Evolutionary conservation across 768 basidiomycete genomes (phyloP).

Genomic region (Phanerochaete carnosa): DNA sequence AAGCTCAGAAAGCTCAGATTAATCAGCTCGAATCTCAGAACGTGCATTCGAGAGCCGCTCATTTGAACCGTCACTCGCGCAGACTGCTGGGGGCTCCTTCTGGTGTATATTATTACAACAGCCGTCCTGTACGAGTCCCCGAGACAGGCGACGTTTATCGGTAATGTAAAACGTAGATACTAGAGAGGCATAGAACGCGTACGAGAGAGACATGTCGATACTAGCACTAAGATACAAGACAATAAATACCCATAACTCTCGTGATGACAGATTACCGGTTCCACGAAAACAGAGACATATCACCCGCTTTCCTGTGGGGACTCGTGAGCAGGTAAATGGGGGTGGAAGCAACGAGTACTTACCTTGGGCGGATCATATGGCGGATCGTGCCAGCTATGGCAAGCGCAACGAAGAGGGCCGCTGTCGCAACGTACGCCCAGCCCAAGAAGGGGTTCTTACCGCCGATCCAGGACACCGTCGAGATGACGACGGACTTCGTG

Average conservation of each 20-base stretch:
- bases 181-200: background rate
- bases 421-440: conserved; percentile 94
- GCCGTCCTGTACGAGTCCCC: background rate
- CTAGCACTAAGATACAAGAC: conserved; percentile 7
- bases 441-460: conserved; percentile 98
- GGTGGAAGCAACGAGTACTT: conserved; percentile 15
- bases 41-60: no score
- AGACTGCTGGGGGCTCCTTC: no score
- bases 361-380: conserved; percentile 93
- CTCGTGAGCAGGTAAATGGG: background rate
- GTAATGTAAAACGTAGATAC: background rate
- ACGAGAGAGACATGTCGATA: background rate
- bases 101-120: background rate
- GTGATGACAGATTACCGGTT: conserved; percentile 46
- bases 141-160: background rate
- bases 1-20: no score
- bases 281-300: conserved; percentile 87
- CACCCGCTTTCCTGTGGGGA: conserved; percentile 67
- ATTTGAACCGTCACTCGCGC: no score
- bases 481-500: conserved; percentile 95
- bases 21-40: no score
- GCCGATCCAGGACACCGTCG: conserved; percentile 97
- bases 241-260: background rate
- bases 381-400: conserved; percentile 87
- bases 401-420: conserved; percentile 82